Percentiles rank a stretch among this genome's conserved stretches.
Evolutionary conservation across 2,329 filamentous ascomycete genomes (phyloP).

Genomic region (Tolypocladium sp.): DNA sequence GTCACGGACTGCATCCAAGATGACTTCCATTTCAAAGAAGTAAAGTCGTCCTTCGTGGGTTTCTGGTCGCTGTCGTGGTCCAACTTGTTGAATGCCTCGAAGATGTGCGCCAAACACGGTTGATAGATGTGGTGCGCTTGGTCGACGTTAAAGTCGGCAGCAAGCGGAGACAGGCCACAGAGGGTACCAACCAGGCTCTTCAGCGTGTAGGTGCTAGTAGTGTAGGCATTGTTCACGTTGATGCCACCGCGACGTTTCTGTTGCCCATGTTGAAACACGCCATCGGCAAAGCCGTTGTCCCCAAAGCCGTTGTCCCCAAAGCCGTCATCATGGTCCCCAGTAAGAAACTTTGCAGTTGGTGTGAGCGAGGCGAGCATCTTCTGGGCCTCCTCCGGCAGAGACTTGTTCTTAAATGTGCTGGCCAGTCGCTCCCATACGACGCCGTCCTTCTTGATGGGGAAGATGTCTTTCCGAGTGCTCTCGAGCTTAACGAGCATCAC

Average conservation of each 20-base stretch:
- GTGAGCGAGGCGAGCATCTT: conserved; percentile 17
- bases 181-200: conserved; percentile 31
- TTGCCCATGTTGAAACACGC: background rate
- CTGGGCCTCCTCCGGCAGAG: conserved; percentile 21
- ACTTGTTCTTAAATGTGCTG: conserved; percentile 5
- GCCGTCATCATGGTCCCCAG: conserved; percentile 23
- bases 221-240: conserved; percentile 27
- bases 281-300: conserved; percentile 7
- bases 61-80: conserved; percentile 3
- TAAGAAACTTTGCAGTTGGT: conserved; percentile 20
- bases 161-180: conserved; percentile 29
- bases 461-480: conserved; percentile 33
- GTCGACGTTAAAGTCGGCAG: conserved; percentile 32
- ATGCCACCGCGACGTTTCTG: conserved; percentile 21
- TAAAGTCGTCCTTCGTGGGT: conserved; percentile 8
- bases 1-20: conserved; percentile 22
- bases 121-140: conserved; percentile 32
- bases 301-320: conserved; percentile 12
- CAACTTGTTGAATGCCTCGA: conserved; percentile 18
- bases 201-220: conserved; percentile 31
- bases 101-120: conserved; percentile 29
- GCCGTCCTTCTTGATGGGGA: conserved; percentile 30
- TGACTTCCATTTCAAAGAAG: conserved; percentile 18
- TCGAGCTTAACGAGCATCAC: conserved; percentile 31
- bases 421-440: conserved; percentile 23